Evolutionary conservation across 1,139 yeast genomes (phyloP), one percentile per base, ranked within the genome.

Genomic region (Pichia terricola): DNA sequence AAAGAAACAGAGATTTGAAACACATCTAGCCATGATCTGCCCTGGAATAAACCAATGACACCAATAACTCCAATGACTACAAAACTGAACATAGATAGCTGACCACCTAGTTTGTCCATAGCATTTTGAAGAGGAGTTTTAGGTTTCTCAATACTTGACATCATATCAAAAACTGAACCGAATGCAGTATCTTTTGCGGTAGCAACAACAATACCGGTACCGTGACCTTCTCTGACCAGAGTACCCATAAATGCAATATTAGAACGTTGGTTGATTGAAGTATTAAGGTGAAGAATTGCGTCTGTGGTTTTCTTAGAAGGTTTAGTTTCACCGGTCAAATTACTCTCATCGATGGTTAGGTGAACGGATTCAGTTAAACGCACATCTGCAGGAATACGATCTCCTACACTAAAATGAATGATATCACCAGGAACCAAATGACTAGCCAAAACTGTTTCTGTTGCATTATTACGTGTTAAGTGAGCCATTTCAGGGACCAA

Each of bases 191-290:
- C 77, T 39, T 75, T 69, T 34, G 94, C 94, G 1, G 95, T 89
- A 8, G 91, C 95, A 40, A 91, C 76, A n/a, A 91, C 97, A 37
- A 91, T 72, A 48, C 97, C 98, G 3, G 81, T 60, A 25, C 96
- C 98, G 56, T 84, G 88, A 34, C 96, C 98, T 59, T 87, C 94
- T 56, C 95, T 79, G 5, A 89, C 96, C 55, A 91, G 71, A 2
- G 98, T 89, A 39, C 97, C 97, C 97, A 91, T 89, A 59, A 75
- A 88, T 2, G 94, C 97, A 53, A 88, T 83, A 49, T 81, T 79
- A 25, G 65, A 64, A 59, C 96, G 77, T 45, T 79, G 84, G 42
- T 79, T 76, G 32, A 59, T 48, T 8, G 60, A 45, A 3, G 59
- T 50, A 33, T 45, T 45, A 4, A 45, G 36, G 40, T 41, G 50